These are phyloP conservation scores for Populus tremula DNA, from an alignment of 345 rosid genomes.

Conservation along the genomic window DNA sequence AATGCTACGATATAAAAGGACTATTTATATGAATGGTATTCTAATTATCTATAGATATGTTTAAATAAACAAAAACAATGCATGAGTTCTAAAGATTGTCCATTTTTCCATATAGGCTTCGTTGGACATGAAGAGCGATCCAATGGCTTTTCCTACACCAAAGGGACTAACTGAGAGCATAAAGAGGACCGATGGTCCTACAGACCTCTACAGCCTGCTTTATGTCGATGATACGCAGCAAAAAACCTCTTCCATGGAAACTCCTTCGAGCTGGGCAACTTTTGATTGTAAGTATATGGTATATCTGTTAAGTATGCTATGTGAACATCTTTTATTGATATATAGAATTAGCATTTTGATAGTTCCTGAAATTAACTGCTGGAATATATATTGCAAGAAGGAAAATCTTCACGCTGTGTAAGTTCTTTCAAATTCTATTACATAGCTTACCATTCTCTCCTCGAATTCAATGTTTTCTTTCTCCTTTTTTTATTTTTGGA, in stretches of 20 bases:
- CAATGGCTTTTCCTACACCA: constrained; percentile 22
- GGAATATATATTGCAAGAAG: no score
- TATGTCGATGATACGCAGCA: constrained; percentile 4
- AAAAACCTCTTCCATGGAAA: background rate
- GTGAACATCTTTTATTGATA: background rate
- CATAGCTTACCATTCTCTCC: no score
- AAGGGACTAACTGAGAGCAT: background rate
- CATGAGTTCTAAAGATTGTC: background rate
- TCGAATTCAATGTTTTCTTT: no score
- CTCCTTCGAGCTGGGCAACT: constrained; percentile 61
- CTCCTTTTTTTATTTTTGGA: no score
- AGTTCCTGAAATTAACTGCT: no score
- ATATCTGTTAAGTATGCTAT: background rate
- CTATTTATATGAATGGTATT: background rate
- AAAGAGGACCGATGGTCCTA: constrained; percentile 3
- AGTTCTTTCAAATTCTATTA: no score
- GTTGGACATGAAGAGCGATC: constrained; percentile 44
- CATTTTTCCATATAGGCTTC: constrained; percentile 36
- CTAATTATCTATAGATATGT: background rate
- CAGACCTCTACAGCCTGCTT: constrained; percentile 22
- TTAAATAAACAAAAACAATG: background rate
- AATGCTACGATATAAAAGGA: no score
- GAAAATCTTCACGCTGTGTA: no score
- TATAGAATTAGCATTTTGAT: no score
- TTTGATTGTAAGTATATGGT: constrained; percentile 50